Percentiles rank a stretch among this genome's conserved stretches.
Evolutionary conservation across 345 rosid species (phyloP).

Genomic region (Moringa oleifera): DNA sequence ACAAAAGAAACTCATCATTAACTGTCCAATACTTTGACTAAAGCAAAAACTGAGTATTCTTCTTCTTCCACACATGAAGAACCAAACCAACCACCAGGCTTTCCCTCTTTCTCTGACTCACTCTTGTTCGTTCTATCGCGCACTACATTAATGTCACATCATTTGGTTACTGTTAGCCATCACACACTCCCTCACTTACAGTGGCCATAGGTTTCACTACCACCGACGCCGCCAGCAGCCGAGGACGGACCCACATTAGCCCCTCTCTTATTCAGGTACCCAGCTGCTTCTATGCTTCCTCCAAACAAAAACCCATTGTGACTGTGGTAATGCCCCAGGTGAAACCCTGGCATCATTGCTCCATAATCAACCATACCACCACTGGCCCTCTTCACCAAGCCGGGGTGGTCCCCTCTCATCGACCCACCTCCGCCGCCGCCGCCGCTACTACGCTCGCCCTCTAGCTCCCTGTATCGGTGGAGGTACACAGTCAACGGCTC

Average conservation of each 20-base stretch:
- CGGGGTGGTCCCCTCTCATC: too few relatives aligned
- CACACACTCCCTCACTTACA: too few relatives aligned
- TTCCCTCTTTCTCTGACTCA: too few relatives aligned
- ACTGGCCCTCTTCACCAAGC: constrained; percentile 55
- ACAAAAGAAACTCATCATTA: too few relatives aligned
- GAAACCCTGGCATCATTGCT: constrained; percentile 35
- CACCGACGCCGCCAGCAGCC: constrained; percentile 3
- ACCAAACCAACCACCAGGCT: too few relatives aligned
- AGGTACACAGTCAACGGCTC: constrained; percentile 75
- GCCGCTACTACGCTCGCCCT: constrained; percentile 51
- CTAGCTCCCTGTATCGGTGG: constrained; percentile 70
- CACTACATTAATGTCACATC: too few relatives aligned
- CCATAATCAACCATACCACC: constrained; percentile 34
- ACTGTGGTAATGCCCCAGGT: constrained; percentile 37
- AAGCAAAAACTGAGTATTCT: too few relatives aligned
- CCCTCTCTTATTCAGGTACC: constrained; percentile 32
- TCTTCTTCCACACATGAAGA: too few relatives aligned
- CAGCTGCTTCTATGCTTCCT: constrained; percentile 10
- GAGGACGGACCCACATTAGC: constrained; percentile 16
- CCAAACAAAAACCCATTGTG: constrained; percentile 32
- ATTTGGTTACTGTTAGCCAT: too few relatives aligned
- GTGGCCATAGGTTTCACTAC: too few relatives aligned
- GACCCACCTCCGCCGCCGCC: constrained; percentile 14
- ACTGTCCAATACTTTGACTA: too few relatives aligned
- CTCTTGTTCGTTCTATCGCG: too few relatives aligned